Base-by-base conservation (phyloP, 164 flowering plant genomes). In the Tetracentron sinense region DNA sequence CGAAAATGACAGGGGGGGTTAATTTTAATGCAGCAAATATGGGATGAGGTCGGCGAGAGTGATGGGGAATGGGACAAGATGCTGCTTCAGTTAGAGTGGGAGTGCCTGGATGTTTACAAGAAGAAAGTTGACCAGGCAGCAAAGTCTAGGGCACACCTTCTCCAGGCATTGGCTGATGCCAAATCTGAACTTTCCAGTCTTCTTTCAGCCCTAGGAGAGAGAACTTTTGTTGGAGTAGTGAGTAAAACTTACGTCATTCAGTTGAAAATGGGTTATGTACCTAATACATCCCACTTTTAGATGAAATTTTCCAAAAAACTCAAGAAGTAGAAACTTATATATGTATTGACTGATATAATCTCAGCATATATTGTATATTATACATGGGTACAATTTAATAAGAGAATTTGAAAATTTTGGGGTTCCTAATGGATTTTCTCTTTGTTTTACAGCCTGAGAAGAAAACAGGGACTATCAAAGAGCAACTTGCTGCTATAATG, bases 41-140 rank as follows among this genome's bases (percentile, higher is more conserved):
- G 99, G 99, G 92, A 91, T 77, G 99, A 94, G 62, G 96, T 94
- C 69, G 99, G 99, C 58, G 97, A 89, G 73, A 85, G 67, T 65
- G 96, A 94, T 68, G 96, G 80, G 60, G 96, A 89, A 60, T 68
- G 96, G 30, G 97, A 94, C 68, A 89, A 80, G 68, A 85, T 91
- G 96, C 86, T 94, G 60, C 89, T 90, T 77, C 96, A 90, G 70
- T 64, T 93, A 61, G 98, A 90, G 75, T 89, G 82, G 60, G 99
- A 94, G 56, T 94, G 99, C 76, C 79, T 94, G 75, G 97, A 91
- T 73, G 99, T 94, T 19, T 94, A 94, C 76, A 91, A 79, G 77
- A 86, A 88, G 74, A 94, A 91, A 69, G 97, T 94, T 47, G 99
- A 94, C 63, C 84, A 55, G 66, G 96, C 97, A 69, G 87, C 80